phyloP scores from a whole-genome alignment of 768 basidiomycete genomes.

The Austroboletus festivus region DNA sequence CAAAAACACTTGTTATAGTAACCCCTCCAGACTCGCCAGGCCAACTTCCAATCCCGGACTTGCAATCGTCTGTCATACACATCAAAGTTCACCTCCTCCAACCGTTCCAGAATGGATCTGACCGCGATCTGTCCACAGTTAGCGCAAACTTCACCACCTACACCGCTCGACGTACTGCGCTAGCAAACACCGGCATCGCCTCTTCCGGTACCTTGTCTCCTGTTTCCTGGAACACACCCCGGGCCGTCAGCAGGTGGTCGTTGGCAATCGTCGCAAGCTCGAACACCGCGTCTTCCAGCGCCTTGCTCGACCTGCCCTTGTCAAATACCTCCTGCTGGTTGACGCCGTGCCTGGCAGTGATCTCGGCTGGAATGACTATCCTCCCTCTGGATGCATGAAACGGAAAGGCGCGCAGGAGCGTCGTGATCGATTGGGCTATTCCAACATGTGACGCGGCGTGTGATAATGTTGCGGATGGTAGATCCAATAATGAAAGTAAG shows the following conservation, averaged over 20 bases:
- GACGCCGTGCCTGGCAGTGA: slow-evolving; percentile 75
- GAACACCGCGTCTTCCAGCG: slow-evolving; percentile 74
- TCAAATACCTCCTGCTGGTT: slow-evolving; percentile 78
- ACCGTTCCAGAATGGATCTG: slow-evolving; percentile 54
- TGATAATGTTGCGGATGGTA: slow-evolving; percentile 54
- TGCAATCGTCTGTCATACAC: slow-evolving; percentile 64
- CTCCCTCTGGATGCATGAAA: slow-evolving; percentile 70
- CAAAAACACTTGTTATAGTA: slow-evolving; percentile 42
- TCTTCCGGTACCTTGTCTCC: slow-evolving; percentile 50
- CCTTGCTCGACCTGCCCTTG: slow-evolving; percentile 48
- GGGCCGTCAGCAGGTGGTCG: slow-evolving; percentile 74
- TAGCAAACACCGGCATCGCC: slow-evolving; percentile 70
- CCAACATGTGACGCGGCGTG: slow-evolving; percentile 85
- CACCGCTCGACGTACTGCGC: slow-evolving; percentile 51
- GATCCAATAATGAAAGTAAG: slow-evolving; percentile 61
- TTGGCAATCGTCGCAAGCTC: slow-evolving; percentile 81
- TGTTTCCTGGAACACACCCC: slow-evolving; percentile 59
- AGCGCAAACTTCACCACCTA: slow-evolving; percentile 1
- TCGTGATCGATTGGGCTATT: slow-evolving; percentile 64
- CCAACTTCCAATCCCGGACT: slow-evolving; percentile 70
- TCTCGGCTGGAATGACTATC: slow-evolving; percentile 77
- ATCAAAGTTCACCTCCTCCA: slow-evolving; percentile 72
- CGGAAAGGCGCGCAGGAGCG: slow-evolving; percentile 72
- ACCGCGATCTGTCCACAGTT: slow-evolving; percentile 56
- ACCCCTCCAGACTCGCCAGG: slow-evolving; percentile 66